Evolutionary conservation across 257 asterid species (phyloP), one percentile per base, ranked within the genome.

Genomic region (Solanum chilense): DNA sequence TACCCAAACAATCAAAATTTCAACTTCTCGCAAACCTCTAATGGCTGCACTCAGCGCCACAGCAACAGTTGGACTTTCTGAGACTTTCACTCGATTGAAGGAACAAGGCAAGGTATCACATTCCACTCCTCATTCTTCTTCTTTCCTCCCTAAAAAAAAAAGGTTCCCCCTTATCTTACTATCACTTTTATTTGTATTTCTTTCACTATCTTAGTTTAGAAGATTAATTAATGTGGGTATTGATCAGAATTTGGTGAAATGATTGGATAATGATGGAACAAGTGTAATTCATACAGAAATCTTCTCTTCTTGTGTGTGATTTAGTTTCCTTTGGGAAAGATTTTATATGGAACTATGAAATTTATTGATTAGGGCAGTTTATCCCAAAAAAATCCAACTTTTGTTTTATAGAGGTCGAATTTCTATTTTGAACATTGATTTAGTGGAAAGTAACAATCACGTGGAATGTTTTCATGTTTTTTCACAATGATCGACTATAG

Each of bases 11-110:
- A 37, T 88, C 86, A 39, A 49, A 15, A 90, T 82, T 74, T 89
- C 91, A 73, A 76, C 66, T 64, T 77, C 89, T 2, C 39, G 7
- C 14, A 80, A 74, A 84, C 91, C 95, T 84, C 85, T 88, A 68
- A 94, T 91, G 95, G 98, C 98, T 73, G 31, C 93, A 23, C 90
- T 92, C 92, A 71, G 77, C 76, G 58, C 93, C 16, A 88, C 86
- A 29, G 88, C 95, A 14, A 86, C 94, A 3, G 87, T 86, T 45
- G 96, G 97, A 13, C 90, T 96, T 62, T 89, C 98, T 29, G 93
- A 94, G 84, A 96, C 99, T 83, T 93, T 96, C 88, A 87, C 93
- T 58, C 93, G 86, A 20, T 89, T 96, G 88, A 96, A 89, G 86
- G 83, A 91, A 84, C 91, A 92, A 75, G 97, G 98, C 82, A 94